Base-by-base conservation (phyloP, 2,329 filamentous ascomycete species). In the Venturia aucupariae region DNA sequence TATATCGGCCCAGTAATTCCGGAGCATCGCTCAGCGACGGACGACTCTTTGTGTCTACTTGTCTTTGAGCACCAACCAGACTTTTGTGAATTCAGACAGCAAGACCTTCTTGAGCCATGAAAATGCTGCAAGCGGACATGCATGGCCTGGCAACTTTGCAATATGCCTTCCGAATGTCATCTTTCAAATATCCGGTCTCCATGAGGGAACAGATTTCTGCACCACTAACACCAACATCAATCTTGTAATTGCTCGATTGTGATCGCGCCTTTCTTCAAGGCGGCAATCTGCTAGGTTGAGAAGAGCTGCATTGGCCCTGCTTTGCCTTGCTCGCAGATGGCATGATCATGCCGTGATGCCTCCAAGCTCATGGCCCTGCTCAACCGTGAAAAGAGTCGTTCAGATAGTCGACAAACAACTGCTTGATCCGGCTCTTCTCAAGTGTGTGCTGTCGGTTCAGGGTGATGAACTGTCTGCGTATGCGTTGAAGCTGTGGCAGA, bases 401-500 rank as follows among this genome's bases (percentile, higher is more conserved):
- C 54, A 78, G 68, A 66, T 78, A 78, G 60, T 76, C 76, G 41
- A 78, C 70, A 66, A 78, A 78, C 44, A 76, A 67, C 63, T 70
- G 71, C 44, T 71, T 71, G 38, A 78, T 71, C 60, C 77, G 70
- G 24, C 68, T 68, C 65, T 75, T 76, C 48, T 70, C 71, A 61
- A 81, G 70, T 60, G 70, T 76, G 68, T 92, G 72, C 81, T 89
- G 71, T 77, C 90, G 80, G 69, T 92, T 92, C 73, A 95, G 74
- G 5, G 81, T 83, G 69, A 93, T 86, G 75, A 90, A 95, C 60
- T 91, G 89, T 70, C 90, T 82, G 66, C 90, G 81, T 69, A 92
- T 77, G 67, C 90, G 82, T 76, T 95, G 90, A 68, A 95, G 77
- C 72, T 91, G 88, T 10, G 90, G 87, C 54, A 94, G 72, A 0